Conservation (phyloP, 352 stramenopile genomes). For the Saprolegnia parasitica region DNA sequence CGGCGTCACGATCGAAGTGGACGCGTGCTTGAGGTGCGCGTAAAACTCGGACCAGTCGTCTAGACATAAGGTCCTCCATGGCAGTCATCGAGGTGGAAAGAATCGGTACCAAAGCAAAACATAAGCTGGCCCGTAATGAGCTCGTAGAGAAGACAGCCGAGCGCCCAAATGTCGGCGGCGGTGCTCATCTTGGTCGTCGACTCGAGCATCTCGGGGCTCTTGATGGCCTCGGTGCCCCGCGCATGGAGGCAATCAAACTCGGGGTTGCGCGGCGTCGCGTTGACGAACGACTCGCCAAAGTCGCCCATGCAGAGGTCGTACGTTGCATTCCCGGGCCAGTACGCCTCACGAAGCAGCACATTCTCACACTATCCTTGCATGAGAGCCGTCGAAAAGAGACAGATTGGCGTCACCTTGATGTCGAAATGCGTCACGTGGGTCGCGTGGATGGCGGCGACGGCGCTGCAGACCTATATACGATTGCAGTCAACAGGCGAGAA, state of each 20-base stretch:
- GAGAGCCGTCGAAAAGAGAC: background rate
- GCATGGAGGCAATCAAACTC: conserved; percentile 20
- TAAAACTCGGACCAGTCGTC: conserved; percentile 63
- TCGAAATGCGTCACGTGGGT: conserved; percentile 38
- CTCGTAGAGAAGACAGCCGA: conserved; percentile 67
- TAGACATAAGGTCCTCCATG: too few relatives aligned
- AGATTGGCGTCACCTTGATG: conserved; percentile 45
- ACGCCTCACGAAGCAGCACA: conserved; percentile 37
- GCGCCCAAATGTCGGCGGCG: conserved; percentile 62
- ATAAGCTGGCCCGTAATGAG: conserved; percentile 58
- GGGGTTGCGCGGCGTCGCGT: background rate
- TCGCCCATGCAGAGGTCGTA: conserved; percentile 53
- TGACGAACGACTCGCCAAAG: conserved; percentile 61
- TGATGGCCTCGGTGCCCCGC: conserved; percentile 68
- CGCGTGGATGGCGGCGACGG: background rate
- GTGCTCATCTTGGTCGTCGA: conserved; percentile 35
- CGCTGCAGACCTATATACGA: background rate
- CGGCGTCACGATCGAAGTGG: conserved; percentile 35
- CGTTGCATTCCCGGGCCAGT: conserved; percentile 21
- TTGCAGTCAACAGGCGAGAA: background rate
- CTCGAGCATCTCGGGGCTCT: conserved; percentile 64
- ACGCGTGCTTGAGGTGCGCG: conserved; percentile 38
- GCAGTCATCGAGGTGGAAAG: too few relatives aligned
- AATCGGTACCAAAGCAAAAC: conserved; percentile 48
- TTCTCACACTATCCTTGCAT: conserved; percentile 46